Conservation (phyloP, 148 eudicot genomes). For the Rhododendron kiyosumense region DNA sequence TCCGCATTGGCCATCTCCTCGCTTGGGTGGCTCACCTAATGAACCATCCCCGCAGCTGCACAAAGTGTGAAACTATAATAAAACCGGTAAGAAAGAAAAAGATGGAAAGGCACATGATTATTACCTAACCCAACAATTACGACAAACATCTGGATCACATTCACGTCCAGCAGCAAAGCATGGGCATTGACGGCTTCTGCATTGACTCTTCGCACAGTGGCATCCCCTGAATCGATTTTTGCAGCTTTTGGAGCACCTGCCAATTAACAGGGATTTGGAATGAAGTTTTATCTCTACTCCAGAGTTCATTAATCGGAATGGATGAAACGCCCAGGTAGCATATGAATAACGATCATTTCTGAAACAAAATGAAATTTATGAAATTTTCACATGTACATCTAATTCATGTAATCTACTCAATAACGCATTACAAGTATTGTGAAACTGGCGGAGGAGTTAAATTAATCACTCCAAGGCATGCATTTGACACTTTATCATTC, state of each 20-base stretch:
- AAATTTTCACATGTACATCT: neutral
- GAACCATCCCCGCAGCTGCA: conserved; percentile 88
- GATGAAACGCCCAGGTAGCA: neutral
- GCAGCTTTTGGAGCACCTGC: conserved; percentile 90
- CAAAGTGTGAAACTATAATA: neutral
- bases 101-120: neutral
- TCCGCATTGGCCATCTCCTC: conserved; percentile 89
- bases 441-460: neutral
- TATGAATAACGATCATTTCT: neutral
- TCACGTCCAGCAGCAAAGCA: conserved; percentile 96
- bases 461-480: neutral
- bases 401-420: neutral
- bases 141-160: conserved; percentile 99
- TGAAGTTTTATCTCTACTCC: neutral
- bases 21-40: conserved; percentile 71
- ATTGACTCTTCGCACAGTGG: conserved; percentile 98
- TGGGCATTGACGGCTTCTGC: conserved; percentile 95
- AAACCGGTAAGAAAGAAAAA: neutral
- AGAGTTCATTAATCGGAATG: neutral
- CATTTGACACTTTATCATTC: neutral
- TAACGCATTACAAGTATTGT: neutral
- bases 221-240: conserved; percentile 93
- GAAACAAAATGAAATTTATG: neutral
- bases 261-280: conserved; percentile 10
- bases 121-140: conserved; percentile 98